Evolutionary conservation across 129 eudicot genomes (phyloP).

Genomic region (Helichrysum umbraculigerum): DNA sequence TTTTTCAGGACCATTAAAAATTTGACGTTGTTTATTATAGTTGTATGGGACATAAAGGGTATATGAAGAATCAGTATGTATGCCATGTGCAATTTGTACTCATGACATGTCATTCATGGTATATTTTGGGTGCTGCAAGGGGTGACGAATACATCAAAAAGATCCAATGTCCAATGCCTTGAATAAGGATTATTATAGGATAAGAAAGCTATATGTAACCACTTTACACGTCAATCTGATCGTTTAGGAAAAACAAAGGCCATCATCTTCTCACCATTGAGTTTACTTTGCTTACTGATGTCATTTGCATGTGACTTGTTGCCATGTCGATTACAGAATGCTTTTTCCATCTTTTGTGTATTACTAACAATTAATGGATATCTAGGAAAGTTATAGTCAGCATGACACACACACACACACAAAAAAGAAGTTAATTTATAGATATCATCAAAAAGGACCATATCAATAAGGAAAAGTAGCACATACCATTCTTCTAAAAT

Average conservation of each 20-base stretch:
- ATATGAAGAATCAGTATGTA: background rate
- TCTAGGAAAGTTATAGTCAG: background rate
- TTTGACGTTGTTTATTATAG: background rate
- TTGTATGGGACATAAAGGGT: background rate
- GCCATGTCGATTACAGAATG: background rate
- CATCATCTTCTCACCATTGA: slow-evolving; percentile 6
- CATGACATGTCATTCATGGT: background rate
- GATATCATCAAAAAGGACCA: background rate
- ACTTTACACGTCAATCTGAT: slow-evolving; percentile 11
- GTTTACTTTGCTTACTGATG: background rate
- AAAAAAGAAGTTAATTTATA: background rate
- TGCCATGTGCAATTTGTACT: background rate
- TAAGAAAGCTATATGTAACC: background rate
- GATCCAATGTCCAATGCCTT: background rate
- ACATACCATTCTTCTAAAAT: background rate
- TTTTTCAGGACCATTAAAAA: background rate
- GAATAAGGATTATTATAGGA: background rate
- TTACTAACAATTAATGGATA: background rate
- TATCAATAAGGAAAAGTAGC: background rate
- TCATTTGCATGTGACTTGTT: slow-evolving; percentile 10
- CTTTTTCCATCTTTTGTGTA: background rate
- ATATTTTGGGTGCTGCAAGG: background rate
- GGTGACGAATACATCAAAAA: background rate
- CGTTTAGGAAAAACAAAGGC: background rate
- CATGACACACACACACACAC: background rate